phyloP scores from a whole-genome alignment of 1,284 basidiomycete genomes.

The Heterobasidion occidentale region DNA sequence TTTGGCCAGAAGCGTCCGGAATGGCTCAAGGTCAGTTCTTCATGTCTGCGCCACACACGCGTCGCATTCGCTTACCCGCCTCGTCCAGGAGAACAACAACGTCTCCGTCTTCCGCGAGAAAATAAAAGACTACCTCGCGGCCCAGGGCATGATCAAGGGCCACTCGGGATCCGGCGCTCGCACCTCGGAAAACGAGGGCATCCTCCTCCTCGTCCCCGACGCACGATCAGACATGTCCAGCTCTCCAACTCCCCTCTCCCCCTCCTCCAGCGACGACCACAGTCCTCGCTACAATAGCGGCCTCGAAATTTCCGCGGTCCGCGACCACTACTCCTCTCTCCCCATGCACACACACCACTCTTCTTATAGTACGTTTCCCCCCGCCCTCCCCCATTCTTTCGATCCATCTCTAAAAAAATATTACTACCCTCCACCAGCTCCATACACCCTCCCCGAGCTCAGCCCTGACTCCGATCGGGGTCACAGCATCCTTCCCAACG shows the following conservation, averaged over 20 bases:
- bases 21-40: slow-evolving; percentile 63
- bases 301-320: not conserved
- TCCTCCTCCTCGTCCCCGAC: slow-evolving; percentile 46
- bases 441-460: slow-evolving; percentile 8
- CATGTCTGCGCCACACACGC: slow-evolving; percentile 4
- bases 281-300: slow-evolving; percentile 16
- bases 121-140: slow-evolving; percentile 69
- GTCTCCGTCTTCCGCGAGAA: slow-evolving; percentile 62
- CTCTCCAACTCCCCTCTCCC: slow-evolving; percentile 44
- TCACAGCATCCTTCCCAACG: slow-evolving; percentile 21
- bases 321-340: slow-evolving; percentile 17
- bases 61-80: slow-evolving; percentile 2
- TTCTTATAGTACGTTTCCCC: slow-evolving; percentile 3
- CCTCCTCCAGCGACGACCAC: slow-evolving; percentile 34
- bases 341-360: slow-evolving; percentile 14
- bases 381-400: not conserved
- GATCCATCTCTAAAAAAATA: not conserved
- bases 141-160: slow-evolving; percentile 80
- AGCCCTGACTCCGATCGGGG: slow-evolving; percentile 15
- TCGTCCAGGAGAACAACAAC: slow-evolving; percentile 53
- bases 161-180: slow-evolving; percentile 64
- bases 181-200: slow-evolving; percentile 41
- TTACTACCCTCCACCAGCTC: not conserved
- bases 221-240: slow-evolving; percentile 38
- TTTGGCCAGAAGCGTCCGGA: slow-evolving; percentile 78